A percentile compares a stretch with the other conserved stretches of the same genome.
Conservation (phyloP, 176 grass and related monocot species). For the Cocos nucifera region DNA sequence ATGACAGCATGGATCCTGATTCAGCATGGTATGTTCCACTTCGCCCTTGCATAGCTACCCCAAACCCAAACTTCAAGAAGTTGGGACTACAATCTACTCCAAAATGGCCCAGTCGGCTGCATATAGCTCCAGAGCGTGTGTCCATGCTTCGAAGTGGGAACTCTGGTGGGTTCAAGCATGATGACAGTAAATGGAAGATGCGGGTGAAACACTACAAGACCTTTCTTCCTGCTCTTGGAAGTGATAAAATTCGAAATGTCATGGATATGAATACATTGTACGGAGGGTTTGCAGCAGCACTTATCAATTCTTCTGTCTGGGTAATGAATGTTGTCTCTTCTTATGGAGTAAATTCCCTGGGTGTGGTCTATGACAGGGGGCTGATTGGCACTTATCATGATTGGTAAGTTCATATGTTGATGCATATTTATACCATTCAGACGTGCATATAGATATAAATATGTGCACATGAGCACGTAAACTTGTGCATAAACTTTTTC, state of each 20-base stretch:
- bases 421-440: too few relatives aligned
- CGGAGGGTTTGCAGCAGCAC: constrained; percentile 57
- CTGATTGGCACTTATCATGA: constrained; percentile 91
- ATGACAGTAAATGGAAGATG: constrained; percentile 62
- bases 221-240: constrained; percentile 56
- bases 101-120: constrained; percentile 75
- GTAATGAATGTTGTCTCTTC: constrained; percentile 90
- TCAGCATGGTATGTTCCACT: constrained; percentile 86
- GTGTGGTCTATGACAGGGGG: constrained; percentile 74
- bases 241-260: constrained; percentile 77
- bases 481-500: too few relatives aligned
- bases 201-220: constrained; percentile 57
- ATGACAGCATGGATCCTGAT: constrained; percentile 82
- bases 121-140: constrained; percentile 49
- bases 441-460: too few relatives aligned
- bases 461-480: too few relatives aligned
- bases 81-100: constrained; percentile 30
- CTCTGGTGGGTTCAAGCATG: constrained; percentile 56
- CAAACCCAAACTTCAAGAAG: constrained; percentile 43
- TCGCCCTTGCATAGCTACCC: constrained; percentile 58
- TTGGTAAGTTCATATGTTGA: constrained; percentile 33
- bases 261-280: constrained; percentile 93
- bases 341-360: constrained; percentile 39
- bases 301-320: constrained; percentile 67
- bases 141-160: constrained; percentile 47